Percentiles rank a stretch among this genome's conserved stretches.
phyloP scores from a whole-genome alignment of 2,329 filamentous ascomycete species.

The Parastagonospora nodorum region DNA sequence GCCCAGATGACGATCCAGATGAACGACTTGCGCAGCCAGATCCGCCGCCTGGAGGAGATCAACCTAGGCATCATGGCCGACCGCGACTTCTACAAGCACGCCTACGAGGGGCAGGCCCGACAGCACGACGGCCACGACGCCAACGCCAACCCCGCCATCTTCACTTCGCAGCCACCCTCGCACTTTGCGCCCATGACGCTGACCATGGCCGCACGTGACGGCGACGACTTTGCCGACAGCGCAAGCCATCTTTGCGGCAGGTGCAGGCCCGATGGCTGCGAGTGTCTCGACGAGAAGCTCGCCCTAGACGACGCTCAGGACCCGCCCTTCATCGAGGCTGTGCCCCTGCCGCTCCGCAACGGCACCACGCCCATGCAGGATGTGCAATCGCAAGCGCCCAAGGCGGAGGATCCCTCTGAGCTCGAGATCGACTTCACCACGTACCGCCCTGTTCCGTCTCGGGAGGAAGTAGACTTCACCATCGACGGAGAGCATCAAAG shows the following conservation, averaged over 20 bases:
- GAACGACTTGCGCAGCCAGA: conserved; percentile 1
- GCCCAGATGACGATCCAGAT: conserved; percentile 20
- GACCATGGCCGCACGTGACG: not conserved
- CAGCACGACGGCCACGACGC: not conserved
- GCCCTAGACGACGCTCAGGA: conserved; percentile 1
- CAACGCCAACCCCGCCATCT: not conserved
- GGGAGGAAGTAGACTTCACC: conserved; percentile 28
- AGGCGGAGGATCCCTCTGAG: conserved; percentile 22
- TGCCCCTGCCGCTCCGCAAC: conserved; percentile 16
- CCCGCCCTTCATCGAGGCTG: conserved; percentile 24
- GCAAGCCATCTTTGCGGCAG: conserved; percentile 4
- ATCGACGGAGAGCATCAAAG: conserved; percentile 22
- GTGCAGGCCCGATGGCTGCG: conserved; percentile 39
- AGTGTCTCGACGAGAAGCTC: conserved; percentile 37
- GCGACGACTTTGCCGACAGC: not conserved
- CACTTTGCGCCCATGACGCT: conserved; percentile 1
- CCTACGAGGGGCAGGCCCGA: not conserved
- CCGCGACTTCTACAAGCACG: conserved; percentile 1
- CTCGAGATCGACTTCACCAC: conserved; percentile 45
- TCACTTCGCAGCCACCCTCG: not conserved
- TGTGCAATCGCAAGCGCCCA: conserved; percentile 12
- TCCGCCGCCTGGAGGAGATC: conserved; percentile 10
- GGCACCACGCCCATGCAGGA: conserved; percentile 21
- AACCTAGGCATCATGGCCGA: conserved; percentile 15
- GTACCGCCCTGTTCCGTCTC: conserved; percentile 16